Conservation (phyloP, 176 grass and related monocot genomes). For the Poa annua region DNA sequence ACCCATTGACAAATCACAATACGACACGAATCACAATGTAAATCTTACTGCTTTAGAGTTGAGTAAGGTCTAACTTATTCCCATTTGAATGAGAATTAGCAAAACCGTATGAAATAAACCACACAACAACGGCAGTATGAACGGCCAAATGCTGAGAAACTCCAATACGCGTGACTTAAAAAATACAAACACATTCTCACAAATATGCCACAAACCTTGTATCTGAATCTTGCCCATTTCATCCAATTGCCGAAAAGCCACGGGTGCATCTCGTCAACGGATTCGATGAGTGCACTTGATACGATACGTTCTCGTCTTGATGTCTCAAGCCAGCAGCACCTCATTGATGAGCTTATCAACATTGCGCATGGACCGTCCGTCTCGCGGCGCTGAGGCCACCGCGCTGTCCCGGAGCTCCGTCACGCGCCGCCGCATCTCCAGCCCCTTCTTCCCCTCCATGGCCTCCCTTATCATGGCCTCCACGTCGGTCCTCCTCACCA, state of each 20-base stretch:
- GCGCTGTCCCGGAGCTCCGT: slow-evolving; percentile 21
- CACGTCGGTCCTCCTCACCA: slow-evolving; percentile 14
- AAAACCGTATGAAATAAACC: too few species aligned
- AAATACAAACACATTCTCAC: neutral
- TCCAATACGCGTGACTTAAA: too few species aligned
- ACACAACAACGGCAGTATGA: too few species aligned
- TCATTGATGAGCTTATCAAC: slow-evolving; percentile 31
- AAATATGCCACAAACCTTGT: neutral
- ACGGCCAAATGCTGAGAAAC: too few species aligned
- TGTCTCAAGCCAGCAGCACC: slow-evolving; percentile 15
- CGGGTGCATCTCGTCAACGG: neutral
- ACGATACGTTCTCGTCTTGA: too few species aligned
- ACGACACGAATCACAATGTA: too few species aligned
- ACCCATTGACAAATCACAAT: too few species aligned
- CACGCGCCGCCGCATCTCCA: neutral
- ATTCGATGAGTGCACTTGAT: too few species aligned
- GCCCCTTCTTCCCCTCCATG: slow-evolving; percentile 8
- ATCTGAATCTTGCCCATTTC: neutral
- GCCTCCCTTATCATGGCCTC: slow-evolving; percentile 17
- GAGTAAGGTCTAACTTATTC: too few species aligned
- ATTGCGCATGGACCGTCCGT: slow-evolving; percentile 26
- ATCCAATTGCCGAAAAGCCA: neutral
- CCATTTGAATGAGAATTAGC: too few species aligned
- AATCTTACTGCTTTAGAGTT: too few species aligned
- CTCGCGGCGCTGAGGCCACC: neutral